Base-by-base conservation (phyloP, 139 green algal species). In the Tetradesmus lagerheimii region DNA sequence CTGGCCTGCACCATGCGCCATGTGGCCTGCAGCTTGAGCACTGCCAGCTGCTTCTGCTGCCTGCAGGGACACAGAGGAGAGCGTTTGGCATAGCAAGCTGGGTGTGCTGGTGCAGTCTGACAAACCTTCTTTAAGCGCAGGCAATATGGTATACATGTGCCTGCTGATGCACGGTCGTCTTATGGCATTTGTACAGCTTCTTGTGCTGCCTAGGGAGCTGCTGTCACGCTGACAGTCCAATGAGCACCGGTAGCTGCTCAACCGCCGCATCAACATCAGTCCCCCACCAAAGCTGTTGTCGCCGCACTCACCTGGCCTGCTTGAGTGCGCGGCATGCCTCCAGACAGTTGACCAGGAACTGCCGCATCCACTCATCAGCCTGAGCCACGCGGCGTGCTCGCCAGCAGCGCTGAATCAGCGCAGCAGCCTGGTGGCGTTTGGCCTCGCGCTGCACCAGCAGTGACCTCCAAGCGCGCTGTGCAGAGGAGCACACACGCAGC, bases 371-470 rank as follows among this genome's bases (percentile, higher is more conserved):
- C 5, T 18, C 87, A 35, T 86, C 5, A 20, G 47, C 23, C 53
- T 66, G 86, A 47, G 91, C 90, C 18, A 64, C 91, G 41, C 47
- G 62, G 43, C 77, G 75, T 5, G 84, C 91, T 1, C 94, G 88
- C 83, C 87, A 93, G 0, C 62, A 83, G 89, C 79, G 92, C 94
- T 96, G 43, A 86, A 47, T 20, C 92, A 93, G 23, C 27, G 43
- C 23, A 14, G 87, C 87, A 25, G 87, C 91, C 94, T 94, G 85
- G 93, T 85, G 5, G n/a, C 41, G 38, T 9, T 27, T 15, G 0
- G n/a, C 35, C 62, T 43, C 38, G 8, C 62, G 84, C 16, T 83
- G 66, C 23, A 47, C 86, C 34, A 71, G 50, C 53, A 47, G 25
- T 15, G 6, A 1, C 25, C 83, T 20, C 83, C 83, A 88, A 37